A percentile compares a stretch with the other conserved stretches of the same genome.
These are phyloP conservation scores for Stephanodiscus triporus DNA, from an alignment of 108 stramenopile species.

Conservation along the genomic window DNA sequence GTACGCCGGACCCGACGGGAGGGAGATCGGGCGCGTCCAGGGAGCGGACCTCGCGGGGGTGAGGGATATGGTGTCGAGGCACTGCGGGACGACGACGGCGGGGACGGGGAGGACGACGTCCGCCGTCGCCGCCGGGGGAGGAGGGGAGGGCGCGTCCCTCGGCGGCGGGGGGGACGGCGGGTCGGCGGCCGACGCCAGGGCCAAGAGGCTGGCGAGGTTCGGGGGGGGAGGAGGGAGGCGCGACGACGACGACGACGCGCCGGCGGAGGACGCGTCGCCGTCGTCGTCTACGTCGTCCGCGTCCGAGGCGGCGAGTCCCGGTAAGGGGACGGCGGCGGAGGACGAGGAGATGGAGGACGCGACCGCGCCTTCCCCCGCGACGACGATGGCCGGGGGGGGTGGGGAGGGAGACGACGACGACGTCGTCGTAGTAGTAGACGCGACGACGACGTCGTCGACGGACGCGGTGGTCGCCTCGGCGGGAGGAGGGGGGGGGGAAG, in stretches of 20 bases:
- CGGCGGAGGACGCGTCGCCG: background rate
- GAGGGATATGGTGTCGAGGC: conserved; percentile 51
- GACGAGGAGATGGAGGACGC: conserved; percentile 30
- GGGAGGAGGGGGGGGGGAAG: conserved; percentile 8
- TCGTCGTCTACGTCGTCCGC: background rate
- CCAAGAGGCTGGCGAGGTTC: conserved; percentile 63
- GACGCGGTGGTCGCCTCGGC: conserved; percentile 14
- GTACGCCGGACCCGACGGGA: conserved; percentile 31
- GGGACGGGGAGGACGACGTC: no score
- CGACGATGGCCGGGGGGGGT: conserved; percentile 20
- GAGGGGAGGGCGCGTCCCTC: conserved; percentile 66
- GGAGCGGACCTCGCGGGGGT: conserved; percentile 76
- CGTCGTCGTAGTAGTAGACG: conserved; percentile 29
- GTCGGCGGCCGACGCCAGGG: conserved; percentile 61
- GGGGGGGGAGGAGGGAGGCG: conserved; percentile 41
- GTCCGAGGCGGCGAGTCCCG: background rate
- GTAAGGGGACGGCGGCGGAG: background rate
- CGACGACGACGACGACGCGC: conserved; percentile 2
- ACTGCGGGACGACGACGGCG: conserved; percentile 26
- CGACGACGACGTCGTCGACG: conserved; percentile 15
- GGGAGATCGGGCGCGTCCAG: conserved; percentile 64
- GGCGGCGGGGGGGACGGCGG: conserved; percentile 64
- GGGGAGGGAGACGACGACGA: no score
- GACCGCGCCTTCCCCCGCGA: conserved; percentile 6
- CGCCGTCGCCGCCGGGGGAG: no score